Base-by-base conservation (phyloP, 2,329 filamentous ascomycete species). In the Fusarium sp. region DNA sequence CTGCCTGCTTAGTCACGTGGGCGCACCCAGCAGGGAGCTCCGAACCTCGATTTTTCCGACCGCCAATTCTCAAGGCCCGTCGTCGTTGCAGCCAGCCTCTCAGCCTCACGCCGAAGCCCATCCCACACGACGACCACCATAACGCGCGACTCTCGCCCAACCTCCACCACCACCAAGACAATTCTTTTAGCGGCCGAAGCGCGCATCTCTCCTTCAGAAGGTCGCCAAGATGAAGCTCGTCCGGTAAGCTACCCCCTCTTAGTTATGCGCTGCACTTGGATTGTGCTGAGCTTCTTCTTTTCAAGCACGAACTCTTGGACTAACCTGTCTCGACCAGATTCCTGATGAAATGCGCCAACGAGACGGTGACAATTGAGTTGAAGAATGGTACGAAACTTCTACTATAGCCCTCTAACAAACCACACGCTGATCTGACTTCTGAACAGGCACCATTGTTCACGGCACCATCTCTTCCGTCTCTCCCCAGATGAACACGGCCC, bases 261-360 rank as follows among this genome's bases (percentile, higher is more conserved):
- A 8, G 15, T 36, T 47, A 30, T 54, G 55, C 53, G 41, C 43
- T 67, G 61, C 63, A 62, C 62, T 60, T 66, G 60, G 48, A 65
- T 63, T 57, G 54, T 70, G 69, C 66, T 73, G 65, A 72, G 70
- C 70, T 67, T 63, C 50, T 65, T 52, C 57, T 54, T 56, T 55
- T 23, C 47, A 66, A 72, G 53, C 48, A 68, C 47, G 66, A 69
- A 67, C 60, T 69, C 59, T 50, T 57, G 46, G 58, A 67, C 77
- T 79, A 72, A 79, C 74, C 55, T 46, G 62, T 13, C 53, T 66
- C 70, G 57, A 67, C 63, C 82, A 98, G 96, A 82, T 99, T 99
- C 83, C 87, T 99, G 76, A 98, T 98, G 95, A 99, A 99, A 88
- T 98, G 95, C 83, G 91, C 93, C 83, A 98, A 98, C 83, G 96